Evolutionary conservation across 1,284 basidiomycete species (phyloP), one percentile per base, ranked within the genome.

Genomic region (Acaromyces ingoldii): DNA sequence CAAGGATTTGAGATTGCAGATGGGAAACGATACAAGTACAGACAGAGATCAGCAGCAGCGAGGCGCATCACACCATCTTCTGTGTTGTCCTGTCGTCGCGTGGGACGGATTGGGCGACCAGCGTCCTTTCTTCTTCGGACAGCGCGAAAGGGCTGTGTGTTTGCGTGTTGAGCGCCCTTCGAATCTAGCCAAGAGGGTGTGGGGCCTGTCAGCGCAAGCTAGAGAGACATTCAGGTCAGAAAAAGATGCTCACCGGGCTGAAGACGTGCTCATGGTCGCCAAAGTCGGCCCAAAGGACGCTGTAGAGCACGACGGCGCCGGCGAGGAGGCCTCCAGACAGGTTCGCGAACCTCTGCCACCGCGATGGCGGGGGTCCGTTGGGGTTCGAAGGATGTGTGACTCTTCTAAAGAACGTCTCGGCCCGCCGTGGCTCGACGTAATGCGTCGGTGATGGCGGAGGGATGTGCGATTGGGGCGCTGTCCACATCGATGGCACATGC

Each of bases 211-310:
- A 29, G 5, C 19, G 6, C 17, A 37, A 17, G 17, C 7, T 37
- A 4, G 24, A 37, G 4, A 34, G 34, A 31, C n/a, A 21, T n/a
- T 7, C 6, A 44, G 6, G 31, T 11, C 22, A 33, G 30, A 45
- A 10, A 10, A 41, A n/a, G 21, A 2, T 11, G 38, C 48, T 49
- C 48, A 49, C 48, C 9, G 31, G 31, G 11, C 13, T 28, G 24
- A 49, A 49, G 17, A 49, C 48, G 25, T 49, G 48, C 21, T 49
- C 48, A 26, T 28, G 11, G 5, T 9, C 11, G 13, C 48, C 48
- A 42, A 42, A 49, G 22, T 49, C 48, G n/a, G 37, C 37, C 22
- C 37, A 24, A 2, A 49, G 28, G 17, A 42, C 38, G 21, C 11
- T 9, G 31, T 49, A 49, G 17, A 34, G 25, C 15, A 15, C 46